Percentiles rank a stretch among this genome's conserved stretches.
Conservation (phyloP, 2,329 filamentous ascomycete genomes). For the Septoria petroselini region DNA sequence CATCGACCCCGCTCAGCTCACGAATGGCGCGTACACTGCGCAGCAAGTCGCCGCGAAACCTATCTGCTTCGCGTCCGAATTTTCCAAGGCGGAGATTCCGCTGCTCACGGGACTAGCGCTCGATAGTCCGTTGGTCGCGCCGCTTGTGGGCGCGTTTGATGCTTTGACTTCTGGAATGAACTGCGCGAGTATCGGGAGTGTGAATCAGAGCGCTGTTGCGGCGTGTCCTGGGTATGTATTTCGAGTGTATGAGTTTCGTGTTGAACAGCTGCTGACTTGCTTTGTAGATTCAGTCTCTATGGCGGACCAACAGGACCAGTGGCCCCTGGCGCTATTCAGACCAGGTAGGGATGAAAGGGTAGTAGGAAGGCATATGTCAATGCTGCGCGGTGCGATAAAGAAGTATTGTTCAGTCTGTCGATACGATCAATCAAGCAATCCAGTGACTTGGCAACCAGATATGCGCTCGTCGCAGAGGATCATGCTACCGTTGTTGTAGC, state of each 20-base stretch:
- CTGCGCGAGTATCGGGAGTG: slow-evolving; percentile 27
- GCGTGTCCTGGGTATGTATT: slow-evolving; percentile 25
- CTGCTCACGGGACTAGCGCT: slow-evolving; percentile 24
- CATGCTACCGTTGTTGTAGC: no score
- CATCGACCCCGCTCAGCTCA: slow-evolving; percentile 37
- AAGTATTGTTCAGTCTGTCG: no score
- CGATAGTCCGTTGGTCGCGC: slow-evolving; percentile 1
- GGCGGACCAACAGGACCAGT: slow-evolving; percentile 32
- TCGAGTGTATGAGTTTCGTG: no score
- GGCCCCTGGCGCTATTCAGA: slow-evolving; percentile 32
- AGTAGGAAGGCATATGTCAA: no score
- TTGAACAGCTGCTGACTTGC: no score
- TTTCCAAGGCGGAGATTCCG: slow-evolving; percentile 25
- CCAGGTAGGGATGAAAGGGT: background rate
- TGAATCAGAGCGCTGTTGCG: slow-evolving; percentile 30
- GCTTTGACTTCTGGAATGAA: slow-evolving; percentile 18
- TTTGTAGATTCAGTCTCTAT: slow-evolving; percentile 27
- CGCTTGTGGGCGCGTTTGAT: slow-evolving; percentile 21
- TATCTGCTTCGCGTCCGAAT: slow-evolving; percentile 29
- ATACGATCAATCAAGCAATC: no score
- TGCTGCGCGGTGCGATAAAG: no score
- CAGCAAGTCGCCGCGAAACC: slow-evolving; percentile 30
- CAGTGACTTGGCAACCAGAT: no score
- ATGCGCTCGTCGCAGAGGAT: no score
- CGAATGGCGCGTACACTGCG: slow-evolving; percentile 44